Conservation (phyloP, 73 alveolate species). For the Durusdinium trenchii region DNA sequence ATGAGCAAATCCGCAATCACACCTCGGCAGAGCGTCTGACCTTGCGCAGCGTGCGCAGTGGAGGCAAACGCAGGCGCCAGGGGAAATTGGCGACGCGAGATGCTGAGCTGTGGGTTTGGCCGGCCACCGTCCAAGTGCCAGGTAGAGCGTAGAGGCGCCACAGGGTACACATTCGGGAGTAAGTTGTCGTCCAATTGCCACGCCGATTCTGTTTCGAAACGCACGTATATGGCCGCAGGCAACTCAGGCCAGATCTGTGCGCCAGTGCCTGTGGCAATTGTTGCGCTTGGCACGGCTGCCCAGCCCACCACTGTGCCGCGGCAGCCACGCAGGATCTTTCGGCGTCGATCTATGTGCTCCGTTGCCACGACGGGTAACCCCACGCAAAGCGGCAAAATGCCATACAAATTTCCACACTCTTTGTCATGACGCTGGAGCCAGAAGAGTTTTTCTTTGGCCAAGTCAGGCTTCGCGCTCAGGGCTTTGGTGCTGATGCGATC, state of each 20-base stretch:
- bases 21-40: neutral
- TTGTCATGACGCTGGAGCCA: no score
- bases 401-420: no score
- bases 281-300: no score
- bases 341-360: no score
- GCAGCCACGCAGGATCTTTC: no score
- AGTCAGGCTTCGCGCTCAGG: no score
- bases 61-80: slow-evolving; percentile 48
- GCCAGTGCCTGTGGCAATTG: no score
- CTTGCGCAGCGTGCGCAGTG: slow-evolving; percentile 20
- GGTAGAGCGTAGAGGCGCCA: neutral
- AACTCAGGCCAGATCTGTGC: neutral
- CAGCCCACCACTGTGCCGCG: no score
- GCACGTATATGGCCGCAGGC: neutral
- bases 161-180: neutral
- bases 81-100: neutral
- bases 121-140: neutral
- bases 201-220: neutral
- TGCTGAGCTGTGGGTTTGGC: neutral
- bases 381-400: no score
- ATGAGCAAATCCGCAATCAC: neutral
- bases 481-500: no score
- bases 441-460: no score
- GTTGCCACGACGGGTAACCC: no score
- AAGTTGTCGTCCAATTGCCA: neutral